phyloP scores from a whole-genome alignment of 352 stramenopile genomes.

The Aphanomyces cochlioides region DNA sequence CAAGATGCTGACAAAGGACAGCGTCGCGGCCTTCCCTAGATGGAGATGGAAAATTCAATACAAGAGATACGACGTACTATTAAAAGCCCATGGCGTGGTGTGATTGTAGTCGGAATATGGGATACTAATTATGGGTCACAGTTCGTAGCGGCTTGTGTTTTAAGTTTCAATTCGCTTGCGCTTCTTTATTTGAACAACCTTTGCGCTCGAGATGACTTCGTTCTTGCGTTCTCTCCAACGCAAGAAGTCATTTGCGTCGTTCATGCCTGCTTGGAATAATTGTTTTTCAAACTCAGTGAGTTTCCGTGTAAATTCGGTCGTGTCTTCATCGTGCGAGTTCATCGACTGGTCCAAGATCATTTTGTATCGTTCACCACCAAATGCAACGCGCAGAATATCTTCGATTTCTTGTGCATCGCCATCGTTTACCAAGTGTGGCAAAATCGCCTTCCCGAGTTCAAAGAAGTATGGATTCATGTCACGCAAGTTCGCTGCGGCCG shows the following conservation, averaged over 20 bases:
- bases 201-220: conserved; percentile 45
- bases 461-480: conserved; percentile 74
- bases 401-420: conserved; percentile 54
- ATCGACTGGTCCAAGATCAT: conserved; percentile 79
- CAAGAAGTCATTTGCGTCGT: conserved; percentile 69
- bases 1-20: no score
- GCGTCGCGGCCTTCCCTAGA: no score
- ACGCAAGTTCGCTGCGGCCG: conserved; percentile 65
- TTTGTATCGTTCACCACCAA: conserved; percentile 70
- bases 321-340: conserved; percentile 80
- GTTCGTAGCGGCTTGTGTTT: background rate
- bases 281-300: conserved; percentile 67
- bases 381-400: conserved; percentile 73
- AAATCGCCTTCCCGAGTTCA: conserved; percentile 56
- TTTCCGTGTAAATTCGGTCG: conserved; percentile 74
- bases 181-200: conserved; percentile 26
- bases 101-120: no score
- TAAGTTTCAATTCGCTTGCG: conserved; percentile 14
- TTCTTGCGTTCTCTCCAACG: conserved; percentile 71
- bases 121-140: background rate
- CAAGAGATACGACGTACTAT: no score
- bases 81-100: no score
- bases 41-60: no score
- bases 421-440: conserved; percentile 47
- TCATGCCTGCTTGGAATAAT: conserved; percentile 58